These are phyloP conservation scores for Byssochlamys sp. DNA, from an alignment of 2,329 filamentous ascomycete species.

Conservation along the genomic window DNA sequence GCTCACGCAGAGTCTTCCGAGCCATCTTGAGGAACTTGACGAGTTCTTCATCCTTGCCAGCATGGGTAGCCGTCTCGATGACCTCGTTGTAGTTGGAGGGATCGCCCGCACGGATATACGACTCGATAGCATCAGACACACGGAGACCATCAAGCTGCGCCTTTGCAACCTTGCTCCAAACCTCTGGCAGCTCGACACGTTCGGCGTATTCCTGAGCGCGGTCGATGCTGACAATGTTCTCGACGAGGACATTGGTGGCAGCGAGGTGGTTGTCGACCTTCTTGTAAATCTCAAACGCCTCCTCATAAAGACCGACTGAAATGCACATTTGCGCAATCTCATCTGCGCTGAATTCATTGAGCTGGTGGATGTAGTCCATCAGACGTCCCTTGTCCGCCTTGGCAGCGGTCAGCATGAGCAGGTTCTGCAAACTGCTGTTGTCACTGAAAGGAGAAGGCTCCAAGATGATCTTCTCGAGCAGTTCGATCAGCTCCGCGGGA, in stretches of 20 bases:
- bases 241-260: constrained; percentile 83
- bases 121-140: constrained; percentile 84
- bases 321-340: constrained; percentile 91
- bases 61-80: constrained; percentile 87
- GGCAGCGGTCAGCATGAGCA: constrained; percentile 89
- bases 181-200: constrained; percentile 82
- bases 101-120: constrained; percentile 90
- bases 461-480: constrained; percentile 98
- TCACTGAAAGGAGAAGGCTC: constrained; percentile 98
- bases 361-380: constrained; percentile 89
- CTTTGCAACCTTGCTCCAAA: constrained; percentile 98
- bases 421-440: constrained; percentile 89
- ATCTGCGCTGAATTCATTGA: constrained; percentile 79
- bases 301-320: constrained; percentile 86
- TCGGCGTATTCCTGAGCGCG: constrained; percentile 92
- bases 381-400: constrained; percentile 92
- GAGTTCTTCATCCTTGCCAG: constrained; percentile 94
- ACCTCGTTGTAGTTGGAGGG: constrained; percentile 90
- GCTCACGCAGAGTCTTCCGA: constrained; percentile 88
- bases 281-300: constrained; percentile 97
- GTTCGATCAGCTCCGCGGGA: constrained; percentile 86
- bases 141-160: constrained; percentile 93
- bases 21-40: constrained; percentile 96
- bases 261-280: constrained; percentile 83
- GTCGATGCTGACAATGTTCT: constrained; percentile 95